A percentile compares a stretch with the other conserved stretches of the same genome.
Conservation (phyloP, 2,329 filamentous ascomycete species). For the Pyrenochaeta sp. region DNA sequence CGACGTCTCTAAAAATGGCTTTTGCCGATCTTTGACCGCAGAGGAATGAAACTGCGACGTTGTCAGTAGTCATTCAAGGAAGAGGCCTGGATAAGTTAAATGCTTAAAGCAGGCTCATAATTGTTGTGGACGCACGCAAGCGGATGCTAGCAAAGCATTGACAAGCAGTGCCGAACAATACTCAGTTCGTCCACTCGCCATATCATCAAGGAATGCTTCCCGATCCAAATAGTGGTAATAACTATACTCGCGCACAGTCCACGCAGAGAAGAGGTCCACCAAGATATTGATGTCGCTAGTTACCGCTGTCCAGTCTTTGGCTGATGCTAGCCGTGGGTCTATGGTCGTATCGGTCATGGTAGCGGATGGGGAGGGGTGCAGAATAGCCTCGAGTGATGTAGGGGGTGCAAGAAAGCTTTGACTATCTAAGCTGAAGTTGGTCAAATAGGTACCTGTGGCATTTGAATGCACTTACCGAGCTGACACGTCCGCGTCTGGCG, state of each 20-base stretch:
- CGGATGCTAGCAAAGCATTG: slow-evolving; percentile 40
- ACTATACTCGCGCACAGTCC: slow-evolving; percentile 36
- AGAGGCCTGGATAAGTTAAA: background rate
- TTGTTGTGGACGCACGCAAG: slow-evolving; percentile 32
- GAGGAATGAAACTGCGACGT: slow-evolving; percentile 33
- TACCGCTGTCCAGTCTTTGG: slow-evolving; percentile 35
- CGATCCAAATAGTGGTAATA: slow-evolving; percentile 44
- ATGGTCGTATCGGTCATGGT: slow-evolving; percentile 10
- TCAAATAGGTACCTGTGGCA: slow-evolving; percentile 29
- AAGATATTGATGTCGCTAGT: slow-evolving; percentile 29
- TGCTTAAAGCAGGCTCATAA: background rate
- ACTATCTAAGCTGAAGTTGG: slow-evolving; percentile 41
- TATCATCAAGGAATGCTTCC: slow-evolving; percentile 41
- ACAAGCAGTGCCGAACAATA: slow-evolving; percentile 45
- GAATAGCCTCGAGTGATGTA: slow-evolving; percentile 34
- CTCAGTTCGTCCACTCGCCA: slow-evolving; percentile 29
- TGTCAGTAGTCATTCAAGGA: background rate
- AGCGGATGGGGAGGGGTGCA: slow-evolving; percentile 19
- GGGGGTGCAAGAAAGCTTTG: slow-evolving; percentile 20
- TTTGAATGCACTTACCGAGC: slow-evolving; percentile 33
- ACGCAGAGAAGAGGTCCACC: slow-evolving; percentile 32
- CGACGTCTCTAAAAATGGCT: slow-evolving; percentile 35
- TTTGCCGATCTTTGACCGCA: slow-evolving; percentile 36
- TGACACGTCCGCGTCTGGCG: slow-evolving; percentile 34
- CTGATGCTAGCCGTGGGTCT: slow-evolving; percentile 30